Conservation (phyloP, 2,329 filamentous ascomycete species). For the Biscogniauxia marginata region DNA sequence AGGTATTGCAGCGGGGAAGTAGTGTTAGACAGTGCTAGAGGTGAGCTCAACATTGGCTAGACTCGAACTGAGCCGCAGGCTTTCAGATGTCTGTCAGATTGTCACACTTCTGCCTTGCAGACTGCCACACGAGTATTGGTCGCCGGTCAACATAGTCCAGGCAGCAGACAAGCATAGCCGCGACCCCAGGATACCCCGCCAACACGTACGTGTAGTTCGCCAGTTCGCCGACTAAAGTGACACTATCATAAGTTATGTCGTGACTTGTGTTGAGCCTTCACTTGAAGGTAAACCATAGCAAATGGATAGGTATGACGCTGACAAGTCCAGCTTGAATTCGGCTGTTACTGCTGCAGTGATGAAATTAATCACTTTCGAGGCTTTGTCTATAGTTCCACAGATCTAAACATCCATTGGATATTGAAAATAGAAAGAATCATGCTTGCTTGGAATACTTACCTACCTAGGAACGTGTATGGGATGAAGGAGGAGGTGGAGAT, state of each 20-base stretch:
- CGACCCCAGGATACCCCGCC: not conserved
- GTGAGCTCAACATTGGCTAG: not conserved
- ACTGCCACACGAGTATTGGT: not conserved
- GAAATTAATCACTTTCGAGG: too few species aligned
- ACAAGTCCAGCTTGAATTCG: too few species aligned
- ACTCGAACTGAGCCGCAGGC: not conserved
- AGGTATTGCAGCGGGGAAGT: not conserved
- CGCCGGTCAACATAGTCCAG: not conserved
- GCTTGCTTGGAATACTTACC: too few species aligned
- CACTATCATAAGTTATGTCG: not conserved
- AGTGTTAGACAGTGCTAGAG: not conserved
- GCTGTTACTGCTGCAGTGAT: too few species aligned
- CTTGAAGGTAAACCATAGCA: not conserved
- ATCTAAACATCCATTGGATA: too few species aligned
- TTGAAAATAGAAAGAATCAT: too few species aligned
- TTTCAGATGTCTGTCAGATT: not conserved
- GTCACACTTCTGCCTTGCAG: not conserved
- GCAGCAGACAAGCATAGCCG: not conserved
- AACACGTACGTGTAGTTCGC: not conserved
- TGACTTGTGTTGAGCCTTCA: not conserved
- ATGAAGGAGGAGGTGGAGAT: too few species aligned
- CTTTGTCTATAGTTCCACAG: too few species aligned
- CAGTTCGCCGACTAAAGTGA: not conserved
- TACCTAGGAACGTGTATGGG: too few species aligned
- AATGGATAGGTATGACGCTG: too few species aligned